A percentile compares a stretch with the other conserved stretches of the same genome.
Evolutionary conservation across 2,329 filamentous ascomycete genomes (phyloP).

Genomic region (Cytospora schulzeri): DNA sequence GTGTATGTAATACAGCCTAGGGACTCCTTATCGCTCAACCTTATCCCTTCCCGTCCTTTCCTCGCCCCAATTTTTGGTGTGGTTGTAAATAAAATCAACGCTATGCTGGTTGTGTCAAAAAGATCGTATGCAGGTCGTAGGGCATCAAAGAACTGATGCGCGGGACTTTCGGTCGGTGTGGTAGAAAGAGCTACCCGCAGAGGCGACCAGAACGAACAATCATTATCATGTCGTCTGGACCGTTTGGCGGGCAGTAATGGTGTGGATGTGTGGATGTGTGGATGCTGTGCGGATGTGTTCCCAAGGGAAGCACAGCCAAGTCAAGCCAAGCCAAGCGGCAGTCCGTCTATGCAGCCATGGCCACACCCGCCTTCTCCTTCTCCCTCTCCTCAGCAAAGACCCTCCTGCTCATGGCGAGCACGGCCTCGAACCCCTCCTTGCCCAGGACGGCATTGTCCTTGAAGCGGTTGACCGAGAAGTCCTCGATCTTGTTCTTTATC

Average conservation of each 20-base stretch:
- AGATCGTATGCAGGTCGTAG: conserved; percentile 24
- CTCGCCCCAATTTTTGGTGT: conserved; percentile 10
- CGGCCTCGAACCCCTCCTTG: conserved; percentile 91
- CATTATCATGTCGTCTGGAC: neutral
- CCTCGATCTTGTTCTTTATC: conserved; percentile 94
- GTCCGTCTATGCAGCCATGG: conserved; percentile 20
- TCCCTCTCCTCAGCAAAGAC: conserved; percentile 90
- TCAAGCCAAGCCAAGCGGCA: too few relatives aligned
- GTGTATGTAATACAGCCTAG: conserved; percentile 11
- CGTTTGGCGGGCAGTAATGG: neutral
- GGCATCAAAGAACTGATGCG: conserved; percentile 7
- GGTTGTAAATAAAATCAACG: conserved; percentile 23
- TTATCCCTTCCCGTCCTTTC: conserved; percentile 9
- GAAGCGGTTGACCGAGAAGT: conserved; percentile 85
- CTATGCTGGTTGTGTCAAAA: conserved; percentile 25
- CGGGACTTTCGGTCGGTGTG: neutral
- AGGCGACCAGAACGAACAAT: neutral
- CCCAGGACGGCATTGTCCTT: conserved; percentile 89
- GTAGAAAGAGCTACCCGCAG: neutral
- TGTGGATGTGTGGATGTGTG: neutral
- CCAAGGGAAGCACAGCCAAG: too few relatives aligned
- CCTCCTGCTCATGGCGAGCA: conserved; percentile 88
- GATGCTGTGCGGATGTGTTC: neutral
- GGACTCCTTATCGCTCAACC: conserved; percentile 7
- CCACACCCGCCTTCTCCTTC: conserved; percentile 44